Conservation (phyloP, 192 early-diverging fungal genomes). For the Coemansia sp. region DNA sequence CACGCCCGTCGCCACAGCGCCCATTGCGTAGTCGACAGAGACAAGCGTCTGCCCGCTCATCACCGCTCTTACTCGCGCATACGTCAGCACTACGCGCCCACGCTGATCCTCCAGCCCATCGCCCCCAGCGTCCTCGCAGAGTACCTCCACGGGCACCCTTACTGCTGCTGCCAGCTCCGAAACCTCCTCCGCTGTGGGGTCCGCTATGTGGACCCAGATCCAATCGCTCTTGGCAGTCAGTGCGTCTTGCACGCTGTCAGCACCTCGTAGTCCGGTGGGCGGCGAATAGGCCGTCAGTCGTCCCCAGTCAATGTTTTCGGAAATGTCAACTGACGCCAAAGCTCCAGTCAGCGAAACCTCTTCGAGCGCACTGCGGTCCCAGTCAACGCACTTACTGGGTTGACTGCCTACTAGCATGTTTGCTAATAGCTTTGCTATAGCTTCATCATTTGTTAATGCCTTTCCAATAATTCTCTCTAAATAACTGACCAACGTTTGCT, state of each 20-base stretch:
- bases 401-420: not conserved
- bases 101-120: slow-evolving; percentile 24
- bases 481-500: not conserved
- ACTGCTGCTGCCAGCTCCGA: slow-evolving; percentile 58
- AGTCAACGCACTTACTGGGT: not conserved
- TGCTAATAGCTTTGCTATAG: not conserved
- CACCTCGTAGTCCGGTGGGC: not conserved
- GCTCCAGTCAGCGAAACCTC: slow-evolving; percentile 21
- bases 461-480: not conserved
- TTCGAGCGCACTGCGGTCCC: slow-evolving; percentile 15
- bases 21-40: slow-evolving; percentile 5
- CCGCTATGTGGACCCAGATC: slow-evolving; percentile 69
- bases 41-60: not conserved
- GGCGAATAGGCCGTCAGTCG: not conserved
- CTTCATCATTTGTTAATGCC: not conserved
- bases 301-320: not conserved
- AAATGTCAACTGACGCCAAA: not conserved
- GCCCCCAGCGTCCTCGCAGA: not conserved
- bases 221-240: slow-evolving; percentile 1
- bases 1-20: not conserved
- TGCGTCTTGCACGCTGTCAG: not conserved
- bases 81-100: slow-evolving; percentile 10
- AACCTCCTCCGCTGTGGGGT: slow-evolving; percentile 68
- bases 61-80: slow-evolving; percentile 14
- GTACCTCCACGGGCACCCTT: not conserved